Base-by-base conservation (phyloP, 2,329 filamentous ascomycete species). In the Fusarium metavorans region DNA sequence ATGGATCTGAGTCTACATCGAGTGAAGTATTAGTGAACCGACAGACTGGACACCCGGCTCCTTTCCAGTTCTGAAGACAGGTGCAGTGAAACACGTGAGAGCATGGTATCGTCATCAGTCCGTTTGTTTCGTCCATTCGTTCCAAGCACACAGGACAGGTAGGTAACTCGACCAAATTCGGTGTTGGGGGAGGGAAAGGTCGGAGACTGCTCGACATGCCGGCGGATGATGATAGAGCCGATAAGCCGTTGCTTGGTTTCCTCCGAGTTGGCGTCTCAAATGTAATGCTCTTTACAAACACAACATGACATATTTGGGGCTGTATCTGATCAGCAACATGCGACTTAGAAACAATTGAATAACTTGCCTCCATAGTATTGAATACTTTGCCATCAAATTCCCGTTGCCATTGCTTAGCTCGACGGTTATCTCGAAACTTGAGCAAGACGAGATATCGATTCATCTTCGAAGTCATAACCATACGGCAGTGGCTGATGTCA, bases 51-150 rank as follows among this genome's bases (percentile, higher is more conserved):
- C 97, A 99, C 6, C 96, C 96, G 30, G 92, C 93, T 6, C 96
- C 95, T 80, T 94, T 94, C 97, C 97, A 99, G 81, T 97, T 98
- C 80, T 98, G 94, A 1, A 99, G 87, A 83, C 97, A 99, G 2
- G 93, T 95, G 81, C 97, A 98, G 82, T 99, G 97, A 81, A 99
- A 99, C 61, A 98, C 95, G 79, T 99, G 97, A 79, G 98, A 96
- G 81, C 97, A 99, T 34, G 97, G 92, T 45, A 98, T 98, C 1
- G 97, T 99, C 80, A 99, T 90, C 3, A 99, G 87, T 0, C 97
- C 97, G 0, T 95, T 97, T 0, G 95, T 98, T 81, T 98, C 96
- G 79, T 99, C 97, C 97, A 99, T 99, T 57, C 96, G 92, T 82
- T 99, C 97, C 6, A 99, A 88, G 76, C 97, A 99, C 11, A 99